These are phyloP conservation scores for Paramecium biaurelia DNA, from an alignment of 73 alveolate species.

Conservation along the genomic window DNA sequence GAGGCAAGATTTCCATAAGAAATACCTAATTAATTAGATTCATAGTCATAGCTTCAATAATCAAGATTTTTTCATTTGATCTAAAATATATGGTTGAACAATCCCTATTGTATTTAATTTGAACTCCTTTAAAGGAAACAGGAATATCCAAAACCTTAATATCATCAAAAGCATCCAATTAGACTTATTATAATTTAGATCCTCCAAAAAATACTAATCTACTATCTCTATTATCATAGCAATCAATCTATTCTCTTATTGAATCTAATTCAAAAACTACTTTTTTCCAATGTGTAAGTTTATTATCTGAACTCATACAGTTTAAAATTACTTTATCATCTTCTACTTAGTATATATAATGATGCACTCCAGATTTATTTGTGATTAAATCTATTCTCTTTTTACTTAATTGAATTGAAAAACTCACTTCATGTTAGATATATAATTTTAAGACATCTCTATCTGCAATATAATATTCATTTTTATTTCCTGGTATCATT, in stretches of 20 bases:
- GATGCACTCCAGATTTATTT: not conserved
- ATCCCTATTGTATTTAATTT: not conserved
- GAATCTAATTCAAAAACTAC: not conserved
- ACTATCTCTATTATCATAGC: not conserved
- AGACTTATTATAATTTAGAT: not conserved
- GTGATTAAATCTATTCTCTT: not conserved
- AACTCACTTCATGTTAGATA: not conserved
- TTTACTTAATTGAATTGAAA: not conserved
- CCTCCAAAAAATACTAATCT: slow-evolving; percentile 15
- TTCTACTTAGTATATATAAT: not conserved
- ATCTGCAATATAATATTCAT: not conserved
- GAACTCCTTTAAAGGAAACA: not conserved
- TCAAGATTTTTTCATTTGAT: not conserved
- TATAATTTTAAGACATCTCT: not conserved
- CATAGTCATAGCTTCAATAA: not conserved
- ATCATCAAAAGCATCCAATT: not conserved
- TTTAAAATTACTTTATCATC: not conserved
- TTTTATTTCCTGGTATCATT: not conserved
- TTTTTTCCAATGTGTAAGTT: not conserved
- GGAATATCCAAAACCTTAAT: not conserved
- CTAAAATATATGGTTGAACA: not conserved
- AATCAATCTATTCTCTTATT: not conserved
- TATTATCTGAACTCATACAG: not conserved
- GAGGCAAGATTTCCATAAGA: not conserved
- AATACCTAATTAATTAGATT: not conserved